Conservation (phyloP, 768 basidiomycete species). For the Phaeotremella fagi region DNA sequence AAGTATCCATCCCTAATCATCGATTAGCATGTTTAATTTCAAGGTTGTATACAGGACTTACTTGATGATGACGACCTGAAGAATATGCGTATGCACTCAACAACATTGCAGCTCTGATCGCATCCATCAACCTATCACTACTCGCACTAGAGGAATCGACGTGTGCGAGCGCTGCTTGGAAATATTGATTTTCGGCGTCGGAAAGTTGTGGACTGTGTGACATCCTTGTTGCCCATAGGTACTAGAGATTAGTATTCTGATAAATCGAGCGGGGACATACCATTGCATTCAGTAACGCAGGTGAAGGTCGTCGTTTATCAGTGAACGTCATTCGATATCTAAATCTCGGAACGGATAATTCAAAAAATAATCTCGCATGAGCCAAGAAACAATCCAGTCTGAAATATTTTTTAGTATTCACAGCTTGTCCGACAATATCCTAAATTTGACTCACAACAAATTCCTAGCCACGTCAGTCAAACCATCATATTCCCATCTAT, state of each 20-base stretch:
- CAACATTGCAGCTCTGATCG: slow-evolving; percentile 32
- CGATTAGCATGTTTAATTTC: background rate
- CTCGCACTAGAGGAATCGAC: slow-evolving; percentile 24
- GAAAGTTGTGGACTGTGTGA: slow-evolving; percentile 20
- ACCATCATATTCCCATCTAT: slow-evolving; percentile 24
- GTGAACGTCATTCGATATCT: slow-evolving; percentile 28
- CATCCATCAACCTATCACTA: slow-evolving; percentile 35
- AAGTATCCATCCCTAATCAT: slow-evolving; percentile 25
- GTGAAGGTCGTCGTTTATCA: slow-evolving; percentile 30
- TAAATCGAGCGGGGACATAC: slow-evolving; percentile 7
- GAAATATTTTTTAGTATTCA: background rate
- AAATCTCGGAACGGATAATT: slow-evolving; percentile 40
- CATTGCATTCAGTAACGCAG: slow-evolving; percentile 36
- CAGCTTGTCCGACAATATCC: background rate
- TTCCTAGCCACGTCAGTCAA: slow-evolving; percentile 25
- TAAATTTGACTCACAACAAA: slow-evolving; percentile 19
- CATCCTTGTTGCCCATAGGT: slow-evolving; percentile 40
- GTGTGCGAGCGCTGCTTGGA: slow-evolving; percentile 15
- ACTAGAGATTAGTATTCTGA: slow-evolving; percentile 11
- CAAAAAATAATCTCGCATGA: slow-evolving; percentile 36
- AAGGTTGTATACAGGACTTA: slow-evolving; percentile 2
- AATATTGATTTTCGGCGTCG: slow-evolving; percentile 25
- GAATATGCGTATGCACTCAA: slow-evolving; percentile 30
- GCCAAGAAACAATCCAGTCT: slow-evolving; percentile 33
- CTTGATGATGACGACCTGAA: slow-evolving; percentile 33